Evolutionary conservation across 75 land plant species (phyloP).

Genomic region (Azolla pinnata): DNA sequence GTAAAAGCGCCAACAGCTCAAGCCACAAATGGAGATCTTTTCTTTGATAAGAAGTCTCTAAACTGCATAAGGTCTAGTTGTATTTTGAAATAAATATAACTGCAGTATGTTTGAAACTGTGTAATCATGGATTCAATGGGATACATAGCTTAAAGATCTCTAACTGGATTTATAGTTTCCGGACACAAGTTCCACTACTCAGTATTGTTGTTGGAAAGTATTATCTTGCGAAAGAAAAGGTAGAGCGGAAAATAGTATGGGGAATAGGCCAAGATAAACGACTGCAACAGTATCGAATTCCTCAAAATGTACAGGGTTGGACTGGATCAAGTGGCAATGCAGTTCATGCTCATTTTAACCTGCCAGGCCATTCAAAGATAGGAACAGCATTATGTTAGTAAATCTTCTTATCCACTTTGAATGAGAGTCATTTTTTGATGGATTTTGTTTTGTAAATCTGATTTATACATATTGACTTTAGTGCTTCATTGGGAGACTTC

Average conservation of each 20-base stretch:
- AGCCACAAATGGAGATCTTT: conserved; percentile 6
- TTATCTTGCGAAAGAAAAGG: conserved; percentile 21
- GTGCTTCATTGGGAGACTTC: conserved; percentile 13
- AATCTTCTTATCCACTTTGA: background rate
- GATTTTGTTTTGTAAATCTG: background rate
- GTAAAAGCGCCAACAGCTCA: conserved; percentile 13
- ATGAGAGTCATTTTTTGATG: background rate
- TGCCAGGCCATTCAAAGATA: conserved; percentile 18
- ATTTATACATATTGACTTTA: conserved; percentile 5
- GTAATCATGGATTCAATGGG: too few relatives aligned
- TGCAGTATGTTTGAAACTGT: background rate
- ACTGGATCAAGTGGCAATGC: conserved; percentile 24
- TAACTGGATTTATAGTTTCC: too few relatives aligned
- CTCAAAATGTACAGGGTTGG: conserved; percentile 22
- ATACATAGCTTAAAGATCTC: too few relatives aligned
- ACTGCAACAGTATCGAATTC: conserved; percentile 27
- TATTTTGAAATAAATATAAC: background rate
- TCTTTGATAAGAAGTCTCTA: conserved; percentile 13
- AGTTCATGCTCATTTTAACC: conserved; percentile 22
- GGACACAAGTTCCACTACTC: conserved; percentile 13
- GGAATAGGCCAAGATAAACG: conserved; percentile 18
- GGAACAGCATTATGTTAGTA: conserved; percentile 19
- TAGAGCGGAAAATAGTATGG: conserved; percentile 23
- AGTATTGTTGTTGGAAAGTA: conserved; percentile 18
- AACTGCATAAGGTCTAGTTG: conserved; percentile 15